These are phyloP conservation scores for Mycosphaerelloides madeirae DNA, from an alignment of 2,329 filamentous ascomycete genomes.

Conservation along the genomic window DNA sequence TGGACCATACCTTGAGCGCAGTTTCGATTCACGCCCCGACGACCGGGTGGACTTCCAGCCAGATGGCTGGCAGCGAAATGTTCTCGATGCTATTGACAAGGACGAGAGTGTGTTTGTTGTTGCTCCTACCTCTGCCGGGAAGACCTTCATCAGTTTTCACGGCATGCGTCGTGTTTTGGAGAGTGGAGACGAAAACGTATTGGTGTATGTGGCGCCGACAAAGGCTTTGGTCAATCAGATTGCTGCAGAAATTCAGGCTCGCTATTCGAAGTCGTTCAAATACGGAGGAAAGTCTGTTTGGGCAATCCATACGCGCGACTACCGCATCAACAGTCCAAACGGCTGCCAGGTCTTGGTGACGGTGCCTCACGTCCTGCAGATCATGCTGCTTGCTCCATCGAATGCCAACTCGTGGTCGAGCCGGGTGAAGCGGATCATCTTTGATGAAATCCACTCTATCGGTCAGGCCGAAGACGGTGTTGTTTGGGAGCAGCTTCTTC, in stretches of 20 bases:
- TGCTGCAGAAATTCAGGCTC: slow-evolving; percentile 69
- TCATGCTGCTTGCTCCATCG: slow-evolving; percentile 64
- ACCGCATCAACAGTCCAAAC: slow-evolving; percentile 66
- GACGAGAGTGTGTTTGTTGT: slow-evolving; percentile 69
- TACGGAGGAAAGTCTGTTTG: slow-evolving; percentile 64
- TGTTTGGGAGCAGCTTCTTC: slow-evolving; percentile 72
- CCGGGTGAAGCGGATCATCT: slow-evolving; percentile 69
- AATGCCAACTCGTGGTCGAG: slow-evolving; percentile 65
- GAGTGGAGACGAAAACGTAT: slow-evolving; percentile 61
- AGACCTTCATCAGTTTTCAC: slow-evolving; percentile 81
- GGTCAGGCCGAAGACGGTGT: slow-evolving; percentile 71
- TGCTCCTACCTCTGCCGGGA: slow-evolving; percentile 72
- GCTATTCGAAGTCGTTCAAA: slow-evolving; percentile 63
- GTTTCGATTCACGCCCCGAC: slow-evolving; percentile 64
- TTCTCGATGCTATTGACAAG: slow-evolving; percentile 67
- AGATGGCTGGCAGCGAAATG: slow-evolving; percentile 70
- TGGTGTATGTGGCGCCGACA: slow-evolving; percentile 76
- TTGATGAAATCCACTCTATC: slow-evolving; percentile 78
- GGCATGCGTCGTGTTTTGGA: slow-evolving; percentile 73
- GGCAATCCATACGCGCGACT: slow-evolving; percentile 73
- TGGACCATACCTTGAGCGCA: slow-evolving; percentile 71
- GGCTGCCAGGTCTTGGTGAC: slow-evolving; percentile 73
- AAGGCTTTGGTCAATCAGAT: slow-evolving; percentile 83
- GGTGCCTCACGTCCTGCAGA: slow-evolving; percentile 72
- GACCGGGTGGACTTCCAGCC: slow-evolving; percentile 66